Conservation (phyloP, 768 basidiomycete species). For the Mycena olivaceomarginata region DNA sequence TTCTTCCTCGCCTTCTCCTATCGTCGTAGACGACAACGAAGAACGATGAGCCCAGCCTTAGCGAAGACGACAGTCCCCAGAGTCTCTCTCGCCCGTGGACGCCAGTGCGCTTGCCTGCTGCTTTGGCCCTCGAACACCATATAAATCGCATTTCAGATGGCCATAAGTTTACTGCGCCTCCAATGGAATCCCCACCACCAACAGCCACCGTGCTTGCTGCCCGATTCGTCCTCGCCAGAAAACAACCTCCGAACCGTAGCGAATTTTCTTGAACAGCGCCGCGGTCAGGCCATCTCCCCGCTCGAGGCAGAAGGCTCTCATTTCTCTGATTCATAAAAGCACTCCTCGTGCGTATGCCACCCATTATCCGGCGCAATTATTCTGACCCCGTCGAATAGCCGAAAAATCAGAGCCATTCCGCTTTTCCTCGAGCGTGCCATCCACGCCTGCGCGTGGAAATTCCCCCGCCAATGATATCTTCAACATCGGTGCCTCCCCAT, state of each 20-base stretch:
- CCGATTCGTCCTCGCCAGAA: conserved; percentile 57
- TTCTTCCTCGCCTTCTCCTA: conserved; percentile 37
- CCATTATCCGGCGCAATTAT: conserved; percentile 9
- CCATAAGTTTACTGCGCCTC: conserved; percentile 38
- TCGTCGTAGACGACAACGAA: conserved; percentile 47
- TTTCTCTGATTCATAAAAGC: conserved; percentile 72
- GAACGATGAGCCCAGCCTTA: conserved; percentile 36
- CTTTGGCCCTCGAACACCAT: conserved; percentile 32
- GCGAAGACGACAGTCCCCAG: conserved; percentile 42
- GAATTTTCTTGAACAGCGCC: conserved; percentile 68
- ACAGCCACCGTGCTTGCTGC: conserved; percentile 31
- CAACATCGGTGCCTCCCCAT: conserved; percentile 45
- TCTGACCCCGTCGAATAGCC: conserved; percentile 41
- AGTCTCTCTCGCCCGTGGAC: conserved; percentile 51
- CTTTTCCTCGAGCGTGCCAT: conserved; percentile 68
- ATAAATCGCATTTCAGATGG: conserved; percentile 45
- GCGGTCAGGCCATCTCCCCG: conserved; percentile 67
- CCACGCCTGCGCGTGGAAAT: conserved; percentile 62
- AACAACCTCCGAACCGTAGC: conserved; percentile 70
- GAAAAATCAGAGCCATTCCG: conserved; percentile 75
- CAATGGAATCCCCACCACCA: conserved; percentile 5
- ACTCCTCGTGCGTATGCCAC: conserved; percentile 62
- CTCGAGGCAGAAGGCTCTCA: conserved; percentile 74
- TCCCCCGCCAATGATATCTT: conserved; percentile 51
- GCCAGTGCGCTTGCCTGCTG: conserved; percentile 47